Evolutionary conservation across 805 yeast species (phyloP), one percentile per base, ranked within the genome.

Genomic region (Isabelozyma gotoi): DNA sequence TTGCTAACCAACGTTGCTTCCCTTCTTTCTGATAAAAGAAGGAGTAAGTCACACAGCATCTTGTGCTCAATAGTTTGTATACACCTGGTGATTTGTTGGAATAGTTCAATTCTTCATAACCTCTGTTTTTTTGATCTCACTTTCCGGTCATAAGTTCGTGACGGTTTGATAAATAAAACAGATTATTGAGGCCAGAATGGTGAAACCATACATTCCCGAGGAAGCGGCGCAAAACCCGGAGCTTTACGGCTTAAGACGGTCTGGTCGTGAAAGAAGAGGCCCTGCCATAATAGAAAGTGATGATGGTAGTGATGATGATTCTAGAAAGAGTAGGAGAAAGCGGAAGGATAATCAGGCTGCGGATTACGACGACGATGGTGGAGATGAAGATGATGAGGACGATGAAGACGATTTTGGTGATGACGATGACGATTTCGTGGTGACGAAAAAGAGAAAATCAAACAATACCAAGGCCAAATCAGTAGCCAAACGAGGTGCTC

Each of bases 181-280:
- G n/a, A n/a, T n/a, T n/a, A n/a, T n/a, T n/a, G n/a, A n/a, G n/a
- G n/a, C n/a, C 7, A 21, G 29, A 21, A 65, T 64, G 71, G 67
- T 50, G 7, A 62, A 58, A 44, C 57, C 50, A 18, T 50, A 43
- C 39, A 56, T 79, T 36, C 74, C 76, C 11, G 75, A 71, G 34
- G 90, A 83, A 46, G 77, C 84, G 14, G 71, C 78, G 42, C 76
- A 71, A 40, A 82, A 86, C 59, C 95, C 96, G 1, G 95, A 85
- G 57, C 71, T 87, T n/a, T 87, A 87, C 53, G 96, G 96, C 1
- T 71, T 87, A 42, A 78, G 96, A 64, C 76, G 95, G 51, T 84
- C 91, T 4, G 81, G 82, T 35, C 72, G 94, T 55, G 80, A 84
- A 7, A 71, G 82, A 46, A 68, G 70, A 15, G 64, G 50, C 10